Evolutionary conservation across 2,329 filamentous ascomycete genomes (phyloP).

Genomic region (Aspergillus novoparasiticus): DNA sequence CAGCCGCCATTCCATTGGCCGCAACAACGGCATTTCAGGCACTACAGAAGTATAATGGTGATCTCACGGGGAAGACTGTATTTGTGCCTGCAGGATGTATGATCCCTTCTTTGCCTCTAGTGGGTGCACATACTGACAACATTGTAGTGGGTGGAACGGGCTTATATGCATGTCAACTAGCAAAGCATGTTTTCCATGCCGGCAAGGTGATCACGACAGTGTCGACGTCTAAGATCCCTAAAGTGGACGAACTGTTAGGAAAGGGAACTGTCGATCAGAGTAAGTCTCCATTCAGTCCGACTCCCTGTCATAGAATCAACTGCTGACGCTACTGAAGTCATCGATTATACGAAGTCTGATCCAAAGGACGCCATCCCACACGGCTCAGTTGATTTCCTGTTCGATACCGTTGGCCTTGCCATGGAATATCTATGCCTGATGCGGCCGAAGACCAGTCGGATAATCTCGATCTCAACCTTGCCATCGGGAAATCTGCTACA

Average conservation of each 20-base stretch:
- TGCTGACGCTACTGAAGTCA: constrained; percentile 29
- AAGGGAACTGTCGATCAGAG: constrained; percentile 51
- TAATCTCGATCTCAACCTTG: constrained; percentile 39
- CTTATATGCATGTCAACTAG: constrained; percentile 51
- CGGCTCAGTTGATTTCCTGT: constrained; percentile 54
- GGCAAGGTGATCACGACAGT: constrained; percentile 54
- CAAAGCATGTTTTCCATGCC: constrained; percentile 54
- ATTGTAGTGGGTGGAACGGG: constrained; percentile 51
- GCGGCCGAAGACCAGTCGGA: constrained; percentile 35
- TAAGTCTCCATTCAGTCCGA: constrained; percentile 8
- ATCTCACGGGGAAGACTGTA: constrained; percentile 54
- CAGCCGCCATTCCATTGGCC: constrained; percentile 46
- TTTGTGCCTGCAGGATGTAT: constrained; percentile 52
- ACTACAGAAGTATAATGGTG: constrained; percentile 47
- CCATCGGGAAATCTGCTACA: constrained; percentile 43
- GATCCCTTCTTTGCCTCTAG: not conserved
- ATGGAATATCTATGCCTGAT: constrained; percentile 50
- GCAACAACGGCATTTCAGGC: constrained; percentile 50
- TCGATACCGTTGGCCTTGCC: constrained; percentile 51
- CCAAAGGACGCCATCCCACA: constrained; percentile 41
- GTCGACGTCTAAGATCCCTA: constrained; percentile 54
- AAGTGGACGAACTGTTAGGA: constrained; percentile 47
- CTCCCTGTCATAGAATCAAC: not conserved
- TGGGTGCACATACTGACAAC: not conserved
- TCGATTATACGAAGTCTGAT: constrained; percentile 54